Conservation (phyloP, 495 filamentous ascomycete species). For the Neurospora sp. region DNA sequence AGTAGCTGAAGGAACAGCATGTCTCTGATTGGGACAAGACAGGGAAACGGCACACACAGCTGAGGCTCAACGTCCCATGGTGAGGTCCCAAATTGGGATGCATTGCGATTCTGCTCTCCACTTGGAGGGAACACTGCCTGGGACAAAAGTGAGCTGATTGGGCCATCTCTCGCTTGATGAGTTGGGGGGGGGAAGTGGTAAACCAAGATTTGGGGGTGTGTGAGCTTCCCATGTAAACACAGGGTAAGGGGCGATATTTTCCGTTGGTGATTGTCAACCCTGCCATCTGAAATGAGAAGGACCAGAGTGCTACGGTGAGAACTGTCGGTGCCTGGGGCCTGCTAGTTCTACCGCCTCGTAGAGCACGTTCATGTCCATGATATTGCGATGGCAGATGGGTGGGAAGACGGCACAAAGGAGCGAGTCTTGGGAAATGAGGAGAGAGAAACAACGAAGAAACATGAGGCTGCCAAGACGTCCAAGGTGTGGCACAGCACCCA, state of each 20-base stretch:
- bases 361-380: background rate
- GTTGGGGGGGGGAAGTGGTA: background rate
- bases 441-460: background rate
- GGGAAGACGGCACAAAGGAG: background rate
- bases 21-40: background rate
- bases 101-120: background rate
- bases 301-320: background rate
- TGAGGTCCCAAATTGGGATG: background rate
- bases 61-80: background rate
- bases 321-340: background rate
- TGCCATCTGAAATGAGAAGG: background rate
- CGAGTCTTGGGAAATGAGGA: background rate
- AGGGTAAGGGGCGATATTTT: background rate
- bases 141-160: background rate
- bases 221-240: background rate
- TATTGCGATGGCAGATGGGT: background rate
- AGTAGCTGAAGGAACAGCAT: background rate
- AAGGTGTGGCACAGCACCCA: background rate
- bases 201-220: background rate
- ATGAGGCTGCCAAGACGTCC: background rate
- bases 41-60: background rate
- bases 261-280: background rate
- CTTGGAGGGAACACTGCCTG: background rate
- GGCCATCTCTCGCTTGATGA: background rate
- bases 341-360: background rate